Evolutionary conservation across 2,329 filamentous ascomycete species (phyloP).

Genomic region (Teratosphaeria gauchensis): DNA sequence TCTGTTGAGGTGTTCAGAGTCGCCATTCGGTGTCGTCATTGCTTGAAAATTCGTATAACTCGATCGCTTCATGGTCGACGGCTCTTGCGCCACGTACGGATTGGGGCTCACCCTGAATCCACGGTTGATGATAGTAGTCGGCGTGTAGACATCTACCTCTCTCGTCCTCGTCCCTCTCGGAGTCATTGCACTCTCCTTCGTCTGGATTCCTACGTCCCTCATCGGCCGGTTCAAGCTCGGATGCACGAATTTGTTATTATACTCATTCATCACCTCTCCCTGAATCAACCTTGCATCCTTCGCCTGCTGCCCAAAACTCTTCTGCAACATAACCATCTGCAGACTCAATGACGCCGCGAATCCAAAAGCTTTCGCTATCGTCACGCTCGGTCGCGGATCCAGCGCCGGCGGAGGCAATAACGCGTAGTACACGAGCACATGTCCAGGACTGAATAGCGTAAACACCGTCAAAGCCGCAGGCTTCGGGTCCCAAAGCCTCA

Average conservation of each 20-base stretch:
- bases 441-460: constrained; percentile 85
- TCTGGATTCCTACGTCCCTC: constrained; percentile 70
- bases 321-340: constrained; percentile 65
- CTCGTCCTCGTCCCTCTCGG: constrained; percentile 20
- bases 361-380: constrained; percentile 71
- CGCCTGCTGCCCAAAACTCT: constrained; percentile 69
- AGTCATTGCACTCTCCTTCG: constrained; percentile 37
- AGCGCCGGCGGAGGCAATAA: constrained; percentile 69
- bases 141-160: constrained; percentile 54
- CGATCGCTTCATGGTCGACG: background rate
- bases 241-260: constrained; percentile 91
- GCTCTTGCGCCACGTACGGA: constrained; percentile 56
- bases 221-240: constrained; percentile 76
- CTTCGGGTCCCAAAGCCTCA: constrained; percentile 86
- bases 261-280: constrained; percentile 87
- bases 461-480: constrained; percentile 74
- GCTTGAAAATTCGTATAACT: constrained; percentile 53
- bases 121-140: constrained; percentile 56
- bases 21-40: constrained; percentile 11
- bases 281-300: constrained; percentile 80
- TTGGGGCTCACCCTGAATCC: constrained; percentile 77
- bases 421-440: constrained; percentile 82
- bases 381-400: constrained; percentile 75
- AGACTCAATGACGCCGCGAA: constrained; percentile 65
- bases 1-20: constrained; percentile 8